Evolutionary conservation across 441 rosid genomes (phyloP).

Genomic region (Mallotus repandus): DNA sequence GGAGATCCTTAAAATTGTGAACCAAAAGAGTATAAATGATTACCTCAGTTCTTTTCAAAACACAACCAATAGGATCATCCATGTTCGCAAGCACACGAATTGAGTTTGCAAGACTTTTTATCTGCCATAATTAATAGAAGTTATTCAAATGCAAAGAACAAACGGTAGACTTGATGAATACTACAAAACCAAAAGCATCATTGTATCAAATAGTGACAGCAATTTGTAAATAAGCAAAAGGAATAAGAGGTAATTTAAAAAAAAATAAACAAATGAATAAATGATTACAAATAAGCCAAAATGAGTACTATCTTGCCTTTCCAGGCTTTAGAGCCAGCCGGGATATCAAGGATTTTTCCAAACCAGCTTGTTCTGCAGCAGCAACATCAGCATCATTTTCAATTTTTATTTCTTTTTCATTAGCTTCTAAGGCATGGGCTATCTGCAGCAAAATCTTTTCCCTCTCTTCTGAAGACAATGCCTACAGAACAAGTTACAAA

Average conservation of each 20-base stretch:
- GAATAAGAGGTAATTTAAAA: background rate
- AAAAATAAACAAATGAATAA: constrained; percentile 1
- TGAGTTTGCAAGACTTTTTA: constrained; percentile 72
- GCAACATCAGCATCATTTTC: constrained; percentile 91
- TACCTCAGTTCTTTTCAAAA: constrained; percentile 90
- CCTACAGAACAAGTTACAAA: constrained; percentile 48
- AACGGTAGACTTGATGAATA: background rate
- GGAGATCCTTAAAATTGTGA: background rate
- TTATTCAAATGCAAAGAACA: constrained; percentile 18
- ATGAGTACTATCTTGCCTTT: constrained; percentile 52
- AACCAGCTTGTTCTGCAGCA: constrained; percentile 76
- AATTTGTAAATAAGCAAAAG: background rate
- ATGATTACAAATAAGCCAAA: constrained; percentile 1
- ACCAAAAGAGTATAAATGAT: constrained; percentile 17
- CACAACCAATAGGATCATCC: constrained; percentile 91
- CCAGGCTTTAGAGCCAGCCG: constrained; percentile 87
- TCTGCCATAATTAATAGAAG: constrained; percentile 43
- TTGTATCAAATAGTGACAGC: background rate
- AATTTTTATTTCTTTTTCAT: constrained; percentile 52
- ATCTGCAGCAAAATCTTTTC: constrained; percentile 66
- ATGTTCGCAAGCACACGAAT: constrained; percentile 89
- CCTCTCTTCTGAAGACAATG: constrained; percentile 77
- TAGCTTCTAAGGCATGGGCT: constrained; percentile 86
- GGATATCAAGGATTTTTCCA: constrained; percentile 75
- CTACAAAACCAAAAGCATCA: background rate